Base-by-base conservation (phyloP, 202 grass and related monocot genomes). In the Digitaria exilis region DNA sequence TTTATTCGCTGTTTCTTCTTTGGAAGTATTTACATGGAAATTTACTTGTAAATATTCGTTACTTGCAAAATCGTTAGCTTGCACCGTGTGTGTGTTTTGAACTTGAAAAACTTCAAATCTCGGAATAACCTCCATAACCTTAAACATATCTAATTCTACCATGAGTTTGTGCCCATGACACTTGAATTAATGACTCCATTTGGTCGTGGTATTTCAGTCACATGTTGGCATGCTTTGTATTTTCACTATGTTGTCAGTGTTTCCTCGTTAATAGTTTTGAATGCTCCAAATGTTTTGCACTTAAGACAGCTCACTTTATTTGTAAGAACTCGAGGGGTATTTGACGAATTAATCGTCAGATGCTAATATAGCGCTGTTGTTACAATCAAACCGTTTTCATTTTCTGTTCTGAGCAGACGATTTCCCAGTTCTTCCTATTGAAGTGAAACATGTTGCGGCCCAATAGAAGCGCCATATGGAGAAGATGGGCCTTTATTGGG, bases 381-480 rank as follows among this genome's bases (percentile, higher is more conserved):
- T 46, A 39, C 19, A 2, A 43, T 42, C 25, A 63, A n/a, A 6
- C 9, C 0, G 37, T 76, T 70, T 61, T 39, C 14, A 22, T 45
- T 51, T 58, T 58, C 14, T 50, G 56, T 18, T 44, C 22, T 6
- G 59, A 73, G 83, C 48, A 19, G 17, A 34, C 21, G 87, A 19
- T 21, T 67, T 60, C 52, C 87, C 82, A 77, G 71, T 77, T 22
- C 71, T 85, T 45, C 87, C 83, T 11, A 19, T 66, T 21, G 78
- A 85, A 42, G 78, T 49, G 39, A 89, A 89, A 78, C 83, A 82
- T 35, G 78, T 39, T 16, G 41, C 0, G n/a, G 32, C 28, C 4
- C 26, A 45, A 22, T 82, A 49, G 37, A 42, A 71, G 37, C 21
- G 12, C 45, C 39, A 49, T 18, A 10, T 22, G 44, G 56, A 11